phyloP scores from a whole-genome alignment of 2,329 filamentous ascomycete genomes.

The Xylariaceae sp. region DNA sequence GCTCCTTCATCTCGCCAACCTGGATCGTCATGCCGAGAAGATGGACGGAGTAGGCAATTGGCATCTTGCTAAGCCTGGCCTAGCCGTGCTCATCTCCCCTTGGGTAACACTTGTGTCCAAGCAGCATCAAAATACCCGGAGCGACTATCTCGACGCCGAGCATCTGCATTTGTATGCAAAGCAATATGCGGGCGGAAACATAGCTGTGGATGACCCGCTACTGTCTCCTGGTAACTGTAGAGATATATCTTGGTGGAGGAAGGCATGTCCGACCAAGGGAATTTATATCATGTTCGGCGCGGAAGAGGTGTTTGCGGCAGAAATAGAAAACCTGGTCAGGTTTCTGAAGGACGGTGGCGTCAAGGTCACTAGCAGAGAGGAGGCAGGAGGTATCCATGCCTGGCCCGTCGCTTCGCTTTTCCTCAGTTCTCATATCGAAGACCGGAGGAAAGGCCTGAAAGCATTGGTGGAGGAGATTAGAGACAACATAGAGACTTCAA shows the following conservation, averaged over 20 bases:
- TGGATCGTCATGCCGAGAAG: slow-evolving; percentile 26
- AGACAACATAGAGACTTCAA: slow-evolving; percentile 23
- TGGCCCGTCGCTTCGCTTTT: slow-evolving; percentile 74
- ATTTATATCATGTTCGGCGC: slow-evolving; percentile 69
- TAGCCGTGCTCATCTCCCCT: slow-evolving; percentile 73
- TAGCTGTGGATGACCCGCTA: slow-evolving; percentile 46
- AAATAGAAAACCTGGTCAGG: slow-evolving; percentile 58
- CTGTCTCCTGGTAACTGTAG: slow-evolving; percentile 70
- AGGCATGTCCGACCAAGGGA: slow-evolving; percentile 61
- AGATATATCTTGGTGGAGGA: slow-evolving; percentile 61
- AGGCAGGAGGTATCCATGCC: slow-evolving; percentile 68
- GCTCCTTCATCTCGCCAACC: slow-evolving; percentile 59
- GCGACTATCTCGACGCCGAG: slow-evolving; percentile 69
- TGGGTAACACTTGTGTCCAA: slow-evolving; percentile 72
- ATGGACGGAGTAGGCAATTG: slow-evolving; percentile 30
- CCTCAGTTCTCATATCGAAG: slow-evolving; percentile 42
- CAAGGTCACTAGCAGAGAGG: slow-evolving; percentile 53
- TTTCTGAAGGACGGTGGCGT: slow-evolving; percentile 50
- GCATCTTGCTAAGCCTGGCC: slow-evolving; percentile 32
- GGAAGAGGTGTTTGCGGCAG: slow-evolving; percentile 73
- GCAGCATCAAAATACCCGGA: slow-evolving; percentile 62
- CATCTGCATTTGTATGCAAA: slow-evolving; percentile 66
- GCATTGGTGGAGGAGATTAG: slow-evolving; percentile 35
- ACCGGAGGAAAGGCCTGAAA: slow-evolving; percentile 48
- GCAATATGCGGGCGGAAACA: slow-evolving; percentile 58